phyloP scores from a whole-genome alignment of 2,329 filamentous ascomycete genomes.

The Arachnopeziza araneosa region DNA sequence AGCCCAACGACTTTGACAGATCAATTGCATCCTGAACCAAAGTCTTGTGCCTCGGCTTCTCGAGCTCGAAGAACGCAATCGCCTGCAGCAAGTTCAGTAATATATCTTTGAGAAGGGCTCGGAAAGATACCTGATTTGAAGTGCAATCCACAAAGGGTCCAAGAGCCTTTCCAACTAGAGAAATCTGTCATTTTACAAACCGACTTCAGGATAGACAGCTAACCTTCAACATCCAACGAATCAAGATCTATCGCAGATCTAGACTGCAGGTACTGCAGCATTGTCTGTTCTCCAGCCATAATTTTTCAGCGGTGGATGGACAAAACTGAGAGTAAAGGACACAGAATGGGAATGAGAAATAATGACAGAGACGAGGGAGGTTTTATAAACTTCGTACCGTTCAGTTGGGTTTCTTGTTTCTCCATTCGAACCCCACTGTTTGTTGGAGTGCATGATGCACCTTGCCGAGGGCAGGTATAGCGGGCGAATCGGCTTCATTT shows the following conservation, averaged over 20 bases:
- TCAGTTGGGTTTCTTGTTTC: background rate
- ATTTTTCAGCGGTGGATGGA: background rate
- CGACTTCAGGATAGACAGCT: background rate
- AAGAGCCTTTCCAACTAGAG: slow-evolving; percentile 38
- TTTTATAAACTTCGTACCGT: background rate
- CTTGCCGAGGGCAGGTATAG: background rate
- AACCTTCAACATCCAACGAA: slow-evolving; percentile 44
- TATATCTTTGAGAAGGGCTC: no score
- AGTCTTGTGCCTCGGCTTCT: slow-evolving; percentile 34
- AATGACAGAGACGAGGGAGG: background rate
- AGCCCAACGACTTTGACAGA: slow-evolving; percentile 30
- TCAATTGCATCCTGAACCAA: slow-evolving; percentile 34
- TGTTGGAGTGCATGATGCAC: background rate
- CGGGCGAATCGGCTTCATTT: background rate
- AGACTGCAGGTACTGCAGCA: slow-evolving; percentile 40
- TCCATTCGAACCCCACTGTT: background rate
- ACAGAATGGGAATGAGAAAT: background rate
- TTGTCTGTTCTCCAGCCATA: slow-evolving; percentile 16
- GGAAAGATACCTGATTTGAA: slow-evolving; percentile 44
- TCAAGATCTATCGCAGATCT: slow-evolving; percentile 46
- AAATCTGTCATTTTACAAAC: background rate
- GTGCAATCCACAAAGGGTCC: slow-evolving; percentile 49
- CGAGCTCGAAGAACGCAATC: slow-evolving; percentile 44
- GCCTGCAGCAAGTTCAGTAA: no score
- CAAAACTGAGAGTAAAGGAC: background rate